Evolutionary conservation across 2,329 filamentous ascomycete genomes (phyloP), one percentile per base, ranked within the genome.

Genomic region (Sporothrix sp.): DNA sequence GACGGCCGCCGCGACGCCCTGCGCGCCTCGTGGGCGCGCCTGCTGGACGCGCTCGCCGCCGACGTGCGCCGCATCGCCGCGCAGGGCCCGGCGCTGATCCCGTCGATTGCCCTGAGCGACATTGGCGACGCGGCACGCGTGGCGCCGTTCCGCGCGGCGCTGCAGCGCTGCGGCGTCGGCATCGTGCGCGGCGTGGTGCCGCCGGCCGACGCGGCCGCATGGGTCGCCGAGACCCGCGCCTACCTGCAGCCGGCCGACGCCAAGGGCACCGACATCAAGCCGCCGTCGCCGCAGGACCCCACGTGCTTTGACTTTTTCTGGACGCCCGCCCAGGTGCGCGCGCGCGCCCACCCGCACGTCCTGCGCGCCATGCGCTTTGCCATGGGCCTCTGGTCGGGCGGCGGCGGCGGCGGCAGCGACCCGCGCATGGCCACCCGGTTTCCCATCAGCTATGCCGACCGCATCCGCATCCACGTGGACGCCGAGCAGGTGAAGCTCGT

Each of bases 231-330:
- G 58, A 76, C 79, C 10, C 71, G 76, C 56, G 69, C 73, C 37
- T 85, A 86, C 60, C 72, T 81, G 38, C 67, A 71, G 47, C 71
- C 71, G 18, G 74, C 72, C 55, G 67, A 69, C 54, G 30, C 9
- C 25, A 14, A n/a, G 23, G 28, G 33, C 13, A 7, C 3, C n/a
- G 63, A 68, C 52, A 70, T 71, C 58, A 74, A 71, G 62, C 75
- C 73, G 43, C 81, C 81, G 25, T 75, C 75, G 0, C 69, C 73
- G 0, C 75, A 80, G 57, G 78, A 82, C 36, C 82, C 82, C 5
- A 79, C 82, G 1, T 85, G 84, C 47, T 85, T 82, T 65, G 82
- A 86, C 64, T 76, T 85, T 59, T 86, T 85, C 67, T 86, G 82
- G 83, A 82, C 82, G 5, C 81, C 81, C 0, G 76, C 81, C 1